Percentiles rank a stretch among this genome's conserved stretches.
These are phyloP conservation scores for Nyctanthes arbortristis DNA, from an alignment of 257 asterid species.

Conservation along the genomic window DNA sequence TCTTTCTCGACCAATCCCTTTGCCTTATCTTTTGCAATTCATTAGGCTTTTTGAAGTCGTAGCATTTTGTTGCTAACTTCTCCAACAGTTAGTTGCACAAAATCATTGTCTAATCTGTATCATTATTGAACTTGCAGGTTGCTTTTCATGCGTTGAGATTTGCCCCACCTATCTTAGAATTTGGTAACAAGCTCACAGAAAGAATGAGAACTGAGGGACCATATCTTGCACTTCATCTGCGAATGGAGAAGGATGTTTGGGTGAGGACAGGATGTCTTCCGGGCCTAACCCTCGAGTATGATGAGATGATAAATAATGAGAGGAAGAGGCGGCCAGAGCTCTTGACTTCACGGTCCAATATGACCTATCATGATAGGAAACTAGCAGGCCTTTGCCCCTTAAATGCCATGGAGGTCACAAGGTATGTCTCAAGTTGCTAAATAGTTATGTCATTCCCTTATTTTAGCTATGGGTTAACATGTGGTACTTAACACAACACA, in stretches of 20 bases:
- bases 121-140: conserved; percentile 49
- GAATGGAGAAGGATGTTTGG: conserved; percentile 97
- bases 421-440: conserved; percentile 29
- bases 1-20: not conserved
- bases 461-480: not conserved
- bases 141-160: conserved; percentile 82
- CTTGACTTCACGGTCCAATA: conserved; percentile 76
- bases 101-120: not conserved
- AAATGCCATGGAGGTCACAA: conserved; percentile 70
- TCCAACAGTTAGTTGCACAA: not conserved
- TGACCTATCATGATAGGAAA: conserved; percentile 76
- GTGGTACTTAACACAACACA: not conserved
- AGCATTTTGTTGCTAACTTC: too few species aligned
- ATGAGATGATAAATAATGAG: conserved; percentile 71
- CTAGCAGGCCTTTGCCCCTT: conserved; percentile 87
- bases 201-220: conserved; percentile 89
- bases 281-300: conserved; percentile 57
- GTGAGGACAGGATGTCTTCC: conserved; percentile 94
- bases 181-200: conserved; percentile 71
- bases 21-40: too few species aligned
- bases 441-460: not conserved
- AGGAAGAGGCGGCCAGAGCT: conserved; percentile 64
- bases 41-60: too few species aligned
- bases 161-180: conserved; percentile 58
- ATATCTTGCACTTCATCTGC: conserved; percentile 79